Percentiles rank a stretch among this genome's conserved stretches.
Conservation (phyloP, 306 rosid species). For the Rosa rugosa region DNA sequence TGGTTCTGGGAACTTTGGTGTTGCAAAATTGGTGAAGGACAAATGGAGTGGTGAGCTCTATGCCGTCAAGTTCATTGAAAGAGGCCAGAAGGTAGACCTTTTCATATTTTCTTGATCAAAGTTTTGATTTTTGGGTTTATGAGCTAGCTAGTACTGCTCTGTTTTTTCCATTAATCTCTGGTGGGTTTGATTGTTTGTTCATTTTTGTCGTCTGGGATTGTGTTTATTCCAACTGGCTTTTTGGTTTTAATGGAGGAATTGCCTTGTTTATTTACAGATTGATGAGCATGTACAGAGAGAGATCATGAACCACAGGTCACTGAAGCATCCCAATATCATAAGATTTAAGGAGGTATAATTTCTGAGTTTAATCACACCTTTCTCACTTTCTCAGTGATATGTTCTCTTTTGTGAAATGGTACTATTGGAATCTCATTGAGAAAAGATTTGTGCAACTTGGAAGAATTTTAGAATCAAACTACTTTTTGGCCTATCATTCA, state of each 20-base stretch:
- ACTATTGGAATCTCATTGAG: background rate
- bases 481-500: background rate
- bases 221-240: constrained; percentile 4
- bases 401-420: background rate
- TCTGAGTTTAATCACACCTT: background rate
- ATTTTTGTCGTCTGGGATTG: constrained; percentile 7
- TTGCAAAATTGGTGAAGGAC: constrained; percentile 81
- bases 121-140: background rate
- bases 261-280: constrained; percentile 49
- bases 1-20: constrained; percentile 97
- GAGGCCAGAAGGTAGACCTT: constrained; percentile 72
- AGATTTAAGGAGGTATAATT: constrained; percentile 87
- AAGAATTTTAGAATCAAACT: constrained; percentile 19
- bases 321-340: constrained; percentile 94
- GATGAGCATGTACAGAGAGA: constrained; percentile 97
- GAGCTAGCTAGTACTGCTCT: background rate
- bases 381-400: background rate
- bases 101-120: background rate
- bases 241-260: background rate
- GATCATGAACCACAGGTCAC: constrained; percentile 88
- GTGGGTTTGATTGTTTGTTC: constrained; percentile 9
- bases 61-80: constrained; percentile 92
- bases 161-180: background rate
- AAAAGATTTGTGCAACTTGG: background rate
- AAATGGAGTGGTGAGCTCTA: constrained; percentile 70